Conservation (phyloP, 1,284 basidiomycete species). For the Hemileia vastatrix region DNA sequence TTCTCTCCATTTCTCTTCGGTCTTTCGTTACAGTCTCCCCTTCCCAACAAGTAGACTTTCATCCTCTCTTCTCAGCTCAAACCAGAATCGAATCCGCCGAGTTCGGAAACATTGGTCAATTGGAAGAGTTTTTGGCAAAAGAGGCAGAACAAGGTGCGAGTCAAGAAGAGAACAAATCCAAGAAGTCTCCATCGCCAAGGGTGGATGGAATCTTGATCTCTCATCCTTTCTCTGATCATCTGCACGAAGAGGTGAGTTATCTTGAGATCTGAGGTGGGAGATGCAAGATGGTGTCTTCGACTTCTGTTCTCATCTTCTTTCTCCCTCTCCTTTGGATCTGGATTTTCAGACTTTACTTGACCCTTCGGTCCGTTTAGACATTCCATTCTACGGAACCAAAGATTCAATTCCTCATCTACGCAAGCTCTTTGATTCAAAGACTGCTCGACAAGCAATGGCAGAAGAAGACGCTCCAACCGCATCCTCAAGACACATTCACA, state of each 20-base stretch:
- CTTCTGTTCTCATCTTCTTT: too few relatives aligned
- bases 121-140: background rate
- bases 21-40: background rate
- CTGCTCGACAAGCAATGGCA: background rate
- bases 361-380: background rate
- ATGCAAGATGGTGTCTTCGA: too few relatives aligned
- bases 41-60: background rate
- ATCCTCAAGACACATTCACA: background rate
- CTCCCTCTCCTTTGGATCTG: too few relatives aligned
- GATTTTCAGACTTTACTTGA: background rate
- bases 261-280: too few relatives aligned
- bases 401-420: background rate
- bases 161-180: background rate
- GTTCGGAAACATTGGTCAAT: background rate
- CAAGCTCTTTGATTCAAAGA: background rate
- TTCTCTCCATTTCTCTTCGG: background rate
- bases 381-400: background rate
- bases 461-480: background rate
- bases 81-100: background rate
- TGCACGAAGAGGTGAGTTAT: too few relatives aligned
- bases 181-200: background rate
- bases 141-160: background rate
- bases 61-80: background rate
- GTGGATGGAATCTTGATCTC: background rate
- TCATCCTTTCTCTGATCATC: background rate